Evolutionary conservation across 2,329 filamentous ascomycete species (phyloP), one percentile per base, ranked within the genome.

Genomic region (Allantophomopsis cytisporea): DNA sequence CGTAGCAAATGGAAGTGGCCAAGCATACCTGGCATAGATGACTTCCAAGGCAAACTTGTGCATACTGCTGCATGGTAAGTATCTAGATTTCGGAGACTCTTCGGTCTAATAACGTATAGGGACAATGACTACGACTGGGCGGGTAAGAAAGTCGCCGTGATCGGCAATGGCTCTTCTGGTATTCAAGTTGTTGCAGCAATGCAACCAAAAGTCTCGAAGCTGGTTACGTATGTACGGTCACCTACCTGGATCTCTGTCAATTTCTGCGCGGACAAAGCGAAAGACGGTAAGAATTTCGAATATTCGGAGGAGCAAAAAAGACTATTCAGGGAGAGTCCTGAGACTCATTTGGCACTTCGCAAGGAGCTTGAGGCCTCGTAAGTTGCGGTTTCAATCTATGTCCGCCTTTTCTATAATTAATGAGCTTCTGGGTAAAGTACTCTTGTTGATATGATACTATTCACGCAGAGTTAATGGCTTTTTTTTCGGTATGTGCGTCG

Each of bases 331-430:
- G 65, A 84, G 44, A 13, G 51, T 37, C 74, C 78, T 0, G 60
- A 72, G 3, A 64, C 59, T 2, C 86, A 85, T 49, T 57, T 80
- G 4, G 53, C 55, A 13, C 80, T 73, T 50, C 65, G 76, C 15
- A 78, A 75, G 45, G 58, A 60, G 2, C 53, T 75, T 4, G 73
- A 80, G 31, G 13, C 12, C 4, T 32, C 31, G 15, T 20, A 7
- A 20, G 18, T 20, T 20, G 18, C 18, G 7, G 18, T 20, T 20
- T 20, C 18, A 7, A 7, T 20, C 18, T 20, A 20, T 20, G n/a
- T n/a, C n/a, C n/a, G n/a, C n/a, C n/a, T 7, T 20, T 4, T 20
- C 4, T 20, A 20, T 20, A 20, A 7, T 20, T 4, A 4, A 20
- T 20, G 18, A 20, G 18, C 18, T 20, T 20, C 18, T 20, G 18